Evolutionary conservation across 2,329 filamentous ascomycete genomes (phyloP).

Genomic region (Davidsoniella virescens): DNA sequence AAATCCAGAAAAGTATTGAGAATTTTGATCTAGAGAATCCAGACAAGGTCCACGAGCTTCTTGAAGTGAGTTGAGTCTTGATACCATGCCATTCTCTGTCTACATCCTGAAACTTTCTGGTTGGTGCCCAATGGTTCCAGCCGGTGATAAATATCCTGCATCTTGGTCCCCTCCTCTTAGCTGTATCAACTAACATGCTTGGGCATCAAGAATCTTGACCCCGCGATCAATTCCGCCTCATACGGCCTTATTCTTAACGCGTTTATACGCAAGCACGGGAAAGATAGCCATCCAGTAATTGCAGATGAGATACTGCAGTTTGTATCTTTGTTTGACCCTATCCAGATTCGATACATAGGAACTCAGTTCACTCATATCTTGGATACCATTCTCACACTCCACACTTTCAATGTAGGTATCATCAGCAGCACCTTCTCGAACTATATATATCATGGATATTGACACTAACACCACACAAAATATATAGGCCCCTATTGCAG

Average conservation of each 20-base stretch:
- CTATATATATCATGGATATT: background rate
- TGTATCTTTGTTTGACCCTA: constrained; percentile 30
- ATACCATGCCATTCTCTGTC: background rate
- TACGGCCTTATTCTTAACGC: constrained; percentile 31
- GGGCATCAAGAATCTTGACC: constrained; percentile 27
- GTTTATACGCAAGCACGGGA: background rate
- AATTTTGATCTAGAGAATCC: background rate
- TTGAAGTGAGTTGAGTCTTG: constrained; percentile 7
- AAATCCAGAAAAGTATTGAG: background rate
- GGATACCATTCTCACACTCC: constrained; percentile 23
- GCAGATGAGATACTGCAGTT: constrained; percentile 28
- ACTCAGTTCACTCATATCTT: constrained; percentile 28
- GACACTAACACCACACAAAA: background rate
- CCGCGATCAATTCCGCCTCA: constrained; percentile 33
- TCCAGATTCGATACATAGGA: constrained; percentile 37
- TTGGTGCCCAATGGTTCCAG: background rate
- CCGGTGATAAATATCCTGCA: background rate
- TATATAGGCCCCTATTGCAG: constrained; percentile 29
- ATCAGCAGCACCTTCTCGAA: background rate
- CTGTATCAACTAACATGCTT: background rate
- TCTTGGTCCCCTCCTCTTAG: background rate
- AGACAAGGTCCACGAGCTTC: background rate
- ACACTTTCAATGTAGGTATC: constrained; percentile 26
- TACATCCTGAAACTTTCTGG: background rate
- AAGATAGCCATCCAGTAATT: background rate